Evolutionary conservation across 495 filamentous ascomycete genomes (phyloP).

Genomic region (Neurospora terricola): DNA sequence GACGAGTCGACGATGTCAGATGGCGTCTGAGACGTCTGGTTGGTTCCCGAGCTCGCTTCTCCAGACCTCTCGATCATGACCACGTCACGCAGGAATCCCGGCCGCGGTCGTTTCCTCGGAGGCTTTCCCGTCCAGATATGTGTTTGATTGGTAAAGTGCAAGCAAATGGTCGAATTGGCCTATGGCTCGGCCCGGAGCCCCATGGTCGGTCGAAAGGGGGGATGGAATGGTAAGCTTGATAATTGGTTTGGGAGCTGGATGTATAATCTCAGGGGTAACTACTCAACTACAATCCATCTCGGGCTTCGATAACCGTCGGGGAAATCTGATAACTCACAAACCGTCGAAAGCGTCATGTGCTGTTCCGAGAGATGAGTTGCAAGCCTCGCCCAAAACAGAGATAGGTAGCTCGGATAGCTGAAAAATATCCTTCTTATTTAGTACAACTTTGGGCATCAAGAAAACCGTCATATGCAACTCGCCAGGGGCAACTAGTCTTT

Average conservation of each 20-base stretch:
- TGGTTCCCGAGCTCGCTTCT: neutral
- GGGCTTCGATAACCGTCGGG: neutral
- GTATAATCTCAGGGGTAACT: neutral
- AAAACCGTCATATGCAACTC: neutral
- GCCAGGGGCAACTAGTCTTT: neutral
- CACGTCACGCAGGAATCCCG: constrained; percentile 9
- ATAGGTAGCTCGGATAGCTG: neutral
- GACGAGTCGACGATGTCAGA: neutral
- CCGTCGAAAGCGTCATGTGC: neutral
- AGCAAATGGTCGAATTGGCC: neutral
- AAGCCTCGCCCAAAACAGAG: neutral
- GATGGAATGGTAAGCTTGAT: neutral
- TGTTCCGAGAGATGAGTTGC: neutral
- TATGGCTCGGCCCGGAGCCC: neutral
- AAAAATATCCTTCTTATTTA: constrained; percentile 2
- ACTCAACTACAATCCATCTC: neutral
- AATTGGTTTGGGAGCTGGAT: neutral
- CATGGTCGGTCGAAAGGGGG: neutral
- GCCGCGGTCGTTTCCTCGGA: constrained; percentile 5
- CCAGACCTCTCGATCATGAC: constrained; percentile 6
- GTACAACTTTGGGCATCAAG: constrained; percentile 9
- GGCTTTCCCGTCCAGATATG: neutral
- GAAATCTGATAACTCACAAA: neutral
- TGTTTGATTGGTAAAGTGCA: neutral
- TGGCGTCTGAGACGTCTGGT: constrained; percentile 1